These are phyloP conservation scores for Agaricales sp. DNA, from an alignment of 1,284 basidiomycete species.

Conservation along the genomic window DNA sequence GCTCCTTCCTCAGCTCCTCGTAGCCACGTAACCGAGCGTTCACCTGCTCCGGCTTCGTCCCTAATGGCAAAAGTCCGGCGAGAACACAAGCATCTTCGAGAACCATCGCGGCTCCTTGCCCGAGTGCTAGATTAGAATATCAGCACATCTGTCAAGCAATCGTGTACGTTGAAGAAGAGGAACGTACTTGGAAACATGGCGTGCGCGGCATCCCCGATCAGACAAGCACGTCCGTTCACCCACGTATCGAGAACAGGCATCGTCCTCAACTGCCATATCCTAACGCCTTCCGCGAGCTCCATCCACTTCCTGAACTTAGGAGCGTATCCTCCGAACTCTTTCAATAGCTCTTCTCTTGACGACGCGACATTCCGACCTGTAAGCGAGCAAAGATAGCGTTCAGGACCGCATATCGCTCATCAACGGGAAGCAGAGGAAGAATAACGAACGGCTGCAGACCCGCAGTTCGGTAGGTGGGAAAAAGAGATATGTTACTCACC, in stretches of 20 bases:
- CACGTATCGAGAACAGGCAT: slow-evolving; percentile 8
- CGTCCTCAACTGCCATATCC: slow-evolving; percentile 9
- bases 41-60: slow-evolving; percentile 8
- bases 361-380: slow-evolving; percentile 10
- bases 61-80: slow-evolving; percentile 9
- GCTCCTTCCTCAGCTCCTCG: slow-evolving; percentile 10
- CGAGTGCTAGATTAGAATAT: slow-evolving; percentile 7
- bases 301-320: slow-evolving; percentile 8
- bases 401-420: too few species aligned
- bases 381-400: too few species aligned
- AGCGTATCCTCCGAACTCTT: slow-evolving; percentile 6
- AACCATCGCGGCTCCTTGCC: slow-evolving; percentile 10
- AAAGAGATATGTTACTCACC: too few species aligned
- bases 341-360: slow-evolving; percentile 7
- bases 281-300: slow-evolving; percentile 8
- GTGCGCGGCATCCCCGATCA: slow-evolving; percentile 10
- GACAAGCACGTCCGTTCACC: slow-evolving; percentile 11
- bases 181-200: slow-evolving; percentile 7
- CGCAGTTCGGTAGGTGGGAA: too few species aligned
- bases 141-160: neutral
- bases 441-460: too few species aligned
- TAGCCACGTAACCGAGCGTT: slow-evolving; percentile 10
- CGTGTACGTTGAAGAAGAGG: neutral
- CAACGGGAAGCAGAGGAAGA: too few species aligned
- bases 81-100: slow-evolving; percentile 12